Conservation (phyloP, 331 rosid genomes). For the Prunus yedoensis region DNA sequence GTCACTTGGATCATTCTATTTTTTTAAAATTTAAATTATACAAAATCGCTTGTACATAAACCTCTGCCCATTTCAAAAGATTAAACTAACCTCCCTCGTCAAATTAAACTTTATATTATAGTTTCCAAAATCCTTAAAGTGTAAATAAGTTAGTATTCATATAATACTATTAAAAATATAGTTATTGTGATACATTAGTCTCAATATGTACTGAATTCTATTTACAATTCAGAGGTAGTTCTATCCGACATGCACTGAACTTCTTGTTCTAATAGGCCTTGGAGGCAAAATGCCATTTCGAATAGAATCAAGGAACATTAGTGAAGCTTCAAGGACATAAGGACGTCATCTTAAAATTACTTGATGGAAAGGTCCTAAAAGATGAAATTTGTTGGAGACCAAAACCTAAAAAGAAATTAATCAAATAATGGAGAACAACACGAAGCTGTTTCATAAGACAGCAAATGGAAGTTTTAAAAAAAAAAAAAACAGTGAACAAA, state of each 20-base stretch:
- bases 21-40: too few species aligned
- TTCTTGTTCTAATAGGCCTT: not conserved
- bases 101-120: not conserved
- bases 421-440: too few species aligned
- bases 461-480: not conserved
- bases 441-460: not conserved
- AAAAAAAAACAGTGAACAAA: not conserved
- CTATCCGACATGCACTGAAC: not conserved
- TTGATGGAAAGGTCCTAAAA: not conserved
- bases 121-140: not conserved
- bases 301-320: not conserved
- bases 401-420: not conserved
- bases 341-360: not conserved
- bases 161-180: not conserved
- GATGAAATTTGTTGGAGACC: not conserved
- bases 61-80: too few species aligned
- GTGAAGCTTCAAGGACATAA: not conserved
- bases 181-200: not conserved
- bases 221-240: not conserved
- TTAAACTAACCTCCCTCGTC: not conserved
- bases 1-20: too few species aligned
- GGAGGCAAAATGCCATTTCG: not conserved
- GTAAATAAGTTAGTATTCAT: not conserved
- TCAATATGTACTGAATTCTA: not conserved
- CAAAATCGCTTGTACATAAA: not conserved